phyloP scores from a whole-genome alignment of 257 asterid species.

The Datura wrightii region DNA sequence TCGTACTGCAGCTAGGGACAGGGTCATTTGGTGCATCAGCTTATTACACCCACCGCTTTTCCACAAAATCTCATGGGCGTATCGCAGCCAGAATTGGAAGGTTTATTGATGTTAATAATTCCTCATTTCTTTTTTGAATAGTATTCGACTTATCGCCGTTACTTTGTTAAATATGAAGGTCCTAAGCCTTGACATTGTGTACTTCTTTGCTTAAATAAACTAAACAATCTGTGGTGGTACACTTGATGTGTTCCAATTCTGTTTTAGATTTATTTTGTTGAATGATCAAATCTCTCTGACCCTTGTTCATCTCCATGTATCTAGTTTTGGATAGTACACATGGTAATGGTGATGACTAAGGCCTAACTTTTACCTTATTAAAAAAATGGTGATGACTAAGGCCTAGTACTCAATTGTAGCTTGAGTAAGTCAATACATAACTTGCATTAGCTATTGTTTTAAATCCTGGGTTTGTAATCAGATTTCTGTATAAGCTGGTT shows the following conservation, averaged over 20 bases:
- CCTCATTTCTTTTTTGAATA: neutral
- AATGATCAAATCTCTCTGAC: slow-evolving; percentile 17
- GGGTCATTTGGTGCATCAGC: slow-evolving; percentile 80
- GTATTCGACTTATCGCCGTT: neutral
- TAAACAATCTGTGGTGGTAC: neutral
- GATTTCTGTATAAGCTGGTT: neutral
- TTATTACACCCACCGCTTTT: slow-evolving; percentile 72
- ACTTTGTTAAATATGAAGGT: slow-evolving; percentile 1
- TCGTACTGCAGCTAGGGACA: slow-evolving; percentile 71
- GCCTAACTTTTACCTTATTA: neutral
- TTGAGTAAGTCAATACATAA: neutral
- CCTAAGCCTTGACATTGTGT: neutral
- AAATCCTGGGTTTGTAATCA: neutral
- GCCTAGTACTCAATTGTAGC: neutral
- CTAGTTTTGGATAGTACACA: neutral
- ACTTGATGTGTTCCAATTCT: slow-evolving; percentile 14
- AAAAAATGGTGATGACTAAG: neutral
- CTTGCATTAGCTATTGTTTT: slow-evolving; percentile 20
- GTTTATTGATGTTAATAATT: slow-evolving; percentile 44
- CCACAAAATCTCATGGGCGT: slow-evolving; percentile 92
- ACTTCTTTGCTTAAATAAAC: neutral
- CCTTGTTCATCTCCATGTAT: neutral
- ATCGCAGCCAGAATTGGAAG: slow-evolving; percentile 86
- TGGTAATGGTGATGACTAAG: slow-evolving; percentile 25
- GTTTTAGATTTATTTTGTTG: slow-evolving; percentile 17